Evolutionary conservation across 2,329 filamentous ascomycete genomes (phyloP).

Genomic region (Bipolaris zeicola): DNA sequence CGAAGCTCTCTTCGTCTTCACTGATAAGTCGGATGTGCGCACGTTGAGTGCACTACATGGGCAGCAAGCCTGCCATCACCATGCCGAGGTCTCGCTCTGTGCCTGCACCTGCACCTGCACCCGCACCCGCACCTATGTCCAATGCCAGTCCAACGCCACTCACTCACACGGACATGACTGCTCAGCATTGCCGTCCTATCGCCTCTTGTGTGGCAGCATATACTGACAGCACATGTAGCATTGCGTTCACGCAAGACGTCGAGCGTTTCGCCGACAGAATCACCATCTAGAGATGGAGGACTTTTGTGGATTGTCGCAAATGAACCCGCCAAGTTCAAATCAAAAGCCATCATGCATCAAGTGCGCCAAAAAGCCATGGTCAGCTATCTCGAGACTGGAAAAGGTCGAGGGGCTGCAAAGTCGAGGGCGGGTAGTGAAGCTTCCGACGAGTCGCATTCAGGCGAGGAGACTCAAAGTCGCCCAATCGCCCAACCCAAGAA

Average conservation of each 20-base stretch:
- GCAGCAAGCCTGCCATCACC: background rate
- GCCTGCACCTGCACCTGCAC: background rate
- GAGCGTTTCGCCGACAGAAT: slow-evolving; percentile 16
- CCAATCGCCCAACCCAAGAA: slow-evolving; percentile 3
- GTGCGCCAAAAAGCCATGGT: slow-evolving; percentile 47
- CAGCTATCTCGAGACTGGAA: slow-evolving; percentile 33
- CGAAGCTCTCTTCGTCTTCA: slow-evolving; percentile 15
- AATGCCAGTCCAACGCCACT: background rate
- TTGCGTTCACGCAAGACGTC: slow-evolving; percentile 12
- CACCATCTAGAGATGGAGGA: slow-evolving; percentile 12
- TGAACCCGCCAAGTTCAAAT: slow-evolving; percentile 40
- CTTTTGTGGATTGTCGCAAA: slow-evolving; percentile 44
- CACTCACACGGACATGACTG: background rate
- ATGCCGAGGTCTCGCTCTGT: too few species aligned
- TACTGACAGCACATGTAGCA: slow-evolving; percentile 15
- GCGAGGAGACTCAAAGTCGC: slow-evolving; percentile 18
- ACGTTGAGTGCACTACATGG: background rate
- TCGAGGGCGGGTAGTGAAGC: slow-evolving; percentile 23
- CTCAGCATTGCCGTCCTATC: background rate
- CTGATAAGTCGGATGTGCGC: slow-evolving; percentile 3
- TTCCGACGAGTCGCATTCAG: slow-evolving; percentile 23
- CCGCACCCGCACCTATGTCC: background rate
- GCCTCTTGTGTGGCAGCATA: background rate
- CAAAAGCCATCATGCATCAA: slow-evolving; percentile 38
- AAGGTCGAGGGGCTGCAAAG: slow-evolving; percentile 19